These are phyloP conservation scores for Eucalyptus sp. DNA, from an alignment of 345 rosid genomes.

Conservation along the genomic window DNA sequence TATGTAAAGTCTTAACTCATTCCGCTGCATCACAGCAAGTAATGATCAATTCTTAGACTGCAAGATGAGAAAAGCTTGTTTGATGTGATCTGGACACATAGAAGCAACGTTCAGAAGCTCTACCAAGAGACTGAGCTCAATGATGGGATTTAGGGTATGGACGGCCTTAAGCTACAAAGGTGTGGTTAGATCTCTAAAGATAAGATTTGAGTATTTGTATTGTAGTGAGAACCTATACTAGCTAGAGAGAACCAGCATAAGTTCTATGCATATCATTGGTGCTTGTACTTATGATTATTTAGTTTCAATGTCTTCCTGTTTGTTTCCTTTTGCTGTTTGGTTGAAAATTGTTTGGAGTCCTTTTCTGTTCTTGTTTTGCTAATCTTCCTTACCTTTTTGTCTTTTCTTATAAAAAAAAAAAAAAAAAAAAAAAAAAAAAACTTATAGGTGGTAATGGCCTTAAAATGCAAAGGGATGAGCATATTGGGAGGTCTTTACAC, in stretches of 20 bases:
- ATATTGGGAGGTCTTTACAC: slow-evolving; percentile 66
- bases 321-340: neutral
- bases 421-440: neutral
- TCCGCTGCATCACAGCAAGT: neutral
- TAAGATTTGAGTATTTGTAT: neutral
- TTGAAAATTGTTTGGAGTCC: neutral
- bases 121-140: neutral
- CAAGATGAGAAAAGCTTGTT: neutral
- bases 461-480: slow-evolving; percentile 80
- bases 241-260: neutral
- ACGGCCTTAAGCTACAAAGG: neutral
- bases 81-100: neutral
- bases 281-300: neutral
- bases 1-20: neutral
- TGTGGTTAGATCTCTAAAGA: neutral
- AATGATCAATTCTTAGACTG: neutral
- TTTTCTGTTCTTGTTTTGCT: neutral
- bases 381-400: neutral
- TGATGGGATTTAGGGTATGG: neutral
- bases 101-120: neutral
- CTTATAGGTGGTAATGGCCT: slow-evolving; percentile 77
- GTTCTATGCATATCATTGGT: neutral
- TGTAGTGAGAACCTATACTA: neutral
- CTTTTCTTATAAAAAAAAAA: neutral
- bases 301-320: neutral